A percentile compares a stretch with the other conserved stretches of the same genome.
Evolutionary conservation across 106 monocot genomes (phyloP).

Genomic region (Dendrobium officinale): DNA sequence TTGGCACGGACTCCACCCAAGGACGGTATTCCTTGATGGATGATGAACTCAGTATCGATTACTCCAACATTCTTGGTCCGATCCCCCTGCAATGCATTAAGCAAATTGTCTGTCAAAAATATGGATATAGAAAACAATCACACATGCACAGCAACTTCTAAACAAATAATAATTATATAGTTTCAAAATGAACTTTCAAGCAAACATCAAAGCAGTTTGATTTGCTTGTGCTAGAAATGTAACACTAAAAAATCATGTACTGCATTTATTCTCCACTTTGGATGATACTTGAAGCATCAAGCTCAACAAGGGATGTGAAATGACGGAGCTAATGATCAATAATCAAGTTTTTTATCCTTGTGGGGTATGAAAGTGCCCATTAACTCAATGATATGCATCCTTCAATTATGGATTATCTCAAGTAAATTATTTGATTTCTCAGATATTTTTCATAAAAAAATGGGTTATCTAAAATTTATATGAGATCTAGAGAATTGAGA

Average conservation of each 20-base stretch:
- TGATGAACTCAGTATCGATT: conserved; percentile 53
- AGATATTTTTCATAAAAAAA: background rate
- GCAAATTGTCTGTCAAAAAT: conserved; percentile 2
- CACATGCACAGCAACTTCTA: background rate
- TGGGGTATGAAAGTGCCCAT: background rate
- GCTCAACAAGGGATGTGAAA: background rate
- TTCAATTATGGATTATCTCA: background rate
- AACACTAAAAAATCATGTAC: background rate
- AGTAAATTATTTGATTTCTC: background rate
- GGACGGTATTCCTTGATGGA: conserved; percentile 65
- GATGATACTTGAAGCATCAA: background rate
- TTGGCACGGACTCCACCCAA: conserved; percentile 43
- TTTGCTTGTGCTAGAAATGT: background rate
- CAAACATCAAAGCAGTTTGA: background rate
- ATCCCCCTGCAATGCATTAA: conserved; percentile 60
- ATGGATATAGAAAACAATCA: background rate
- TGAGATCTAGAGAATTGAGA: background rate
- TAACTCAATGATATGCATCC: background rate
- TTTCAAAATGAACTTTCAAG: background rate
- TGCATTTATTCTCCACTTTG: background rate
- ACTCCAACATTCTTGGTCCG: conserved; percentile 70
- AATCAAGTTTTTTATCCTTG: background rate
- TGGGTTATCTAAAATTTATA: background rate
- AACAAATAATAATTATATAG: background rate
- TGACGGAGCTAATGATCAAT: background rate